Percentiles rank a stretch among this genome's conserved stretches.
phyloP scores from a whole-genome alignment of 768 basidiomycete genomes.

The Tremella yokohamensis region DNA sequence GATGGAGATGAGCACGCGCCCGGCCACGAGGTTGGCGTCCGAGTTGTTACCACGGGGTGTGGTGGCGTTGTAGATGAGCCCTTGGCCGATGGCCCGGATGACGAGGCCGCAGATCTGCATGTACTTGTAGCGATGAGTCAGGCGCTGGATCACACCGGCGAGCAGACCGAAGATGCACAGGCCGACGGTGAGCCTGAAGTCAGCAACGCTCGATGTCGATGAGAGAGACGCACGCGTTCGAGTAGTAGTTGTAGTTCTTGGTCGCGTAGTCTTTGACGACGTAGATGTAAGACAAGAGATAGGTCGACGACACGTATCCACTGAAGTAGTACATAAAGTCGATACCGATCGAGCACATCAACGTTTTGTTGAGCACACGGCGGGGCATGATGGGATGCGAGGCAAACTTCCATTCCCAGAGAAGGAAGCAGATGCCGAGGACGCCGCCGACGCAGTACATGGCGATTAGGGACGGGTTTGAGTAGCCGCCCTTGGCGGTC shows the following conservation, averaged over 20 bases:
- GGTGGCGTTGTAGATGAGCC: constrained; percentile 16
- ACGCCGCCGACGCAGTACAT: constrained; percentile 56
- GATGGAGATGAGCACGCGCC: constrained; percentile 40
- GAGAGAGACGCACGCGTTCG: constrained; percentile 10
- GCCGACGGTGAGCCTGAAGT: constrained; percentile 22
- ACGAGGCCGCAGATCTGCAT: constrained; percentile 19
- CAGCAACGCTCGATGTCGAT: neutral
- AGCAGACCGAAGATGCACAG: constrained; percentile 46
- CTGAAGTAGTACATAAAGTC: constrained; percentile 41
- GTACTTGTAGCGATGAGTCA: constrained; percentile 49
- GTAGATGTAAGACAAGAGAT: constrained; percentile 39
- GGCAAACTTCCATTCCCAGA: constrained; percentile 51
- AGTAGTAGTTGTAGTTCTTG: constrained; percentile 29
- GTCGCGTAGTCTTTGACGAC: constrained; percentile 49
- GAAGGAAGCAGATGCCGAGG: constrained; percentile 50
- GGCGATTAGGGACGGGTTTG: constrained; percentile 53
- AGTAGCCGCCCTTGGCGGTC: constrained; percentile 33
- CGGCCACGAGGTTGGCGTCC: constrained; percentile 44
- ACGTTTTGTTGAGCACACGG: constrained; percentile 51
- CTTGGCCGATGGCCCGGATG: constrained; percentile 31
- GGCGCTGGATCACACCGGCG: constrained; percentile 43
- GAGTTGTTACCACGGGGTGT: neutral
- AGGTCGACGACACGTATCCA: constrained; percentile 24
- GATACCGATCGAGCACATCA: constrained; percentile 40
- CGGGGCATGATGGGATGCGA: constrained; percentile 50